Evolutionary conservation across 306 rosid genomes (phyloP).

Genomic region (Purshia tridentata): DNA sequence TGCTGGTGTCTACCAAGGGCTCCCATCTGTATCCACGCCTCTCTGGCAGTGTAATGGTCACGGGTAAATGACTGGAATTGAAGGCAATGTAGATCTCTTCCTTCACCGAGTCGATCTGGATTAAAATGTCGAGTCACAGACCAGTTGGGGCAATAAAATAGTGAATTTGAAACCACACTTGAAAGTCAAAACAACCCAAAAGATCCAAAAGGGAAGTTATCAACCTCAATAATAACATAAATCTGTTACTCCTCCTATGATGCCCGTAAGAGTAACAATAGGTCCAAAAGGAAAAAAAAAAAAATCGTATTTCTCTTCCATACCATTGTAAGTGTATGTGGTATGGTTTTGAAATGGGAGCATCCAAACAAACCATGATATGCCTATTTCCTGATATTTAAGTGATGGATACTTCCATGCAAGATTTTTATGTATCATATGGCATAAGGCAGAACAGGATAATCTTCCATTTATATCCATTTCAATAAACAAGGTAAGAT

Average conservation of each 20-base stretch:
- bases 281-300: too few relatives aligned
- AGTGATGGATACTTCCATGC: not conserved
- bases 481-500: not conserved
- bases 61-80: constrained; percentile 78
- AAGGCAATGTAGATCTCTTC: constrained; percentile 83
- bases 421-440: not conserved
- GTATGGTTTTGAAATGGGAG: not conserved
- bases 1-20: constrained; percentile 84
- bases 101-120: constrained; percentile 74
- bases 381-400: not conserved
- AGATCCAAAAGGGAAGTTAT: not conserved
- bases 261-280: not conserved
- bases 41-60: constrained; percentile 63
- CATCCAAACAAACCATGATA: not conserved
- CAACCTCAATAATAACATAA: not conserved
- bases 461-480: not conserved
- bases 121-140: constrained; percentile 13
- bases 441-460: constrained; percentile 2
- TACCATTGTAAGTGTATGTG: not conserved
- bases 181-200: not conserved
- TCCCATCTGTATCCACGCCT: constrained; percentile 86
- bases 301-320: too few relatives aligned
- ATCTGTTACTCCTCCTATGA: not conserved
- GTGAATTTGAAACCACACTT: not conserved
- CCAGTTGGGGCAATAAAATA: not conserved